A percentile compares a stretch with the other conserved stretches of the same genome.
These are phyloP conservation scores for Spinacia oleracea DNA, from an alignment of 179 eudicot genomes.

Conservation along the genomic window DNA sequence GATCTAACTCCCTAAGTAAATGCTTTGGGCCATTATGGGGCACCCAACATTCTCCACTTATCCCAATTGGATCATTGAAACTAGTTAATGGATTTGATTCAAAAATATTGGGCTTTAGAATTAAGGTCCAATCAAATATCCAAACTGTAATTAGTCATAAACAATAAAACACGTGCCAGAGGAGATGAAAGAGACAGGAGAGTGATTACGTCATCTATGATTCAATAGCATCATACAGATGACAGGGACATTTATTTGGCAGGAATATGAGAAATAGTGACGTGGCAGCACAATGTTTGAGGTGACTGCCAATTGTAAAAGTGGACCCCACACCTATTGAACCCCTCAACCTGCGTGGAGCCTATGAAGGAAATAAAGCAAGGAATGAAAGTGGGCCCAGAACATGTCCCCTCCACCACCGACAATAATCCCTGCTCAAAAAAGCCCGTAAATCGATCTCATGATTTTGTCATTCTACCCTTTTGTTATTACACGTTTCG, in stretches of 20 bases:
- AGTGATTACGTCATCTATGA: slow-evolving; percentile 13
- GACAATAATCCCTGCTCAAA: slow-evolving; percentile 3
- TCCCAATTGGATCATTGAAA: too few species aligned
- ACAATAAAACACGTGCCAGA: not conserved
- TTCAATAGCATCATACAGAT: not conserved
- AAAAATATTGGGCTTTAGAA: not conserved
- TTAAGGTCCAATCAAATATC: not conserved
- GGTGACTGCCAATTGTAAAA: not conserved
- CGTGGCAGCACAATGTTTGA: too few species aligned
- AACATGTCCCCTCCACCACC: slow-evolving; percentile 21
- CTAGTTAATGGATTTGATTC: too few species aligned
- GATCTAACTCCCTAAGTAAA: too few species aligned
- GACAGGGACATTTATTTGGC: too few species aligned
- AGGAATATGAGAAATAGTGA: too few species aligned
- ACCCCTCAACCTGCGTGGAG: not conserved
- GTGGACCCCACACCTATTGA: slow-evolving; percentile 1
- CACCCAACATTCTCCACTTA: too few species aligned
- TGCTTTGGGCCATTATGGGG: too few species aligned
- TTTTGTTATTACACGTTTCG: not conserved
- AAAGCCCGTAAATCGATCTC: not conserved
- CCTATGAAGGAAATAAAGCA: not conserved
- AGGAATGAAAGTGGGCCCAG: not conserved
- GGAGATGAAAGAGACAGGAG: not conserved
- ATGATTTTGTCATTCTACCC: not conserved
- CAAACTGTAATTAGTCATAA: too few species aligned